These are phyloP conservation scores for Taphrina communis DNA, from an alignment of 1,139 yeast genomes.

Conservation along the genomic window DNA sequence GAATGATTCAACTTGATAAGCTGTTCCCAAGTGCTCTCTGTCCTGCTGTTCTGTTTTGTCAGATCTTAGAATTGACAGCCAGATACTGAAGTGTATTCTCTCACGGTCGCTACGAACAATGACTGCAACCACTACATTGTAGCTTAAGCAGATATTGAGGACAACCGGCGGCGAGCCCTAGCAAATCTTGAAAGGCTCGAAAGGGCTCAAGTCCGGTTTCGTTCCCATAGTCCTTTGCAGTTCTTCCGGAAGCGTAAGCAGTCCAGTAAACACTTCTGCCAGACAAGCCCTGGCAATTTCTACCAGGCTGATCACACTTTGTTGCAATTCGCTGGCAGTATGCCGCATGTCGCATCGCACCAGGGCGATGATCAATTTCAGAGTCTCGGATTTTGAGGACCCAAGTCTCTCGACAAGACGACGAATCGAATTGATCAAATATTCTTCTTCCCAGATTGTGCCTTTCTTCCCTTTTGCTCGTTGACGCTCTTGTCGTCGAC, in stretches of 20 bases:
- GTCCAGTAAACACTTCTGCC: slow-evolving; percentile 34
- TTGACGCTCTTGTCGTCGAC: slow-evolving; percentile 93
- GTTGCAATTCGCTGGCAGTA: slow-evolving; percentile 84
- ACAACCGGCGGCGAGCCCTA: not conserved
- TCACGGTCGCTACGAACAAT: no score
- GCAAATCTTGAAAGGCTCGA: slow-evolving; percentile 21
- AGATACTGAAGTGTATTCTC: no score
- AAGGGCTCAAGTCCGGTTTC: slow-evolving; percentile 13
- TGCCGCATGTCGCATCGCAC: slow-evolving; percentile 73
- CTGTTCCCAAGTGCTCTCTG: no score
- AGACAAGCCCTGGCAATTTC: slow-evolving; percentile 17
- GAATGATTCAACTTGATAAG: no score
- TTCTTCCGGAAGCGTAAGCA: slow-evolving; percentile 28
- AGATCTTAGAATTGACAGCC: no score
- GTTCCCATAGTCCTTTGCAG: slow-evolving; percentile 30
- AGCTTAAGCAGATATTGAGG: not conserved
- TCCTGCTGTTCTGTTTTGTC: no score
- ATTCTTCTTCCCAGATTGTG: slow-evolving; percentile 95
- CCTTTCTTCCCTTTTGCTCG: slow-evolving; percentile 97
- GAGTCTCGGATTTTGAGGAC: slow-evolving; percentile 75
- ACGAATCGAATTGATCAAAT: slow-evolving; percentile 83
- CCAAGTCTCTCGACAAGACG: slow-evolving; percentile 82
- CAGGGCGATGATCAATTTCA: slow-evolving; percentile 73
- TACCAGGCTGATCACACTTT: slow-evolving; percentile 65
- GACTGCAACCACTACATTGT: no score